Base-by-base conservation (phyloP, 2,329 filamentous ascomycete species). In the Massarina eburnea region DNA sequence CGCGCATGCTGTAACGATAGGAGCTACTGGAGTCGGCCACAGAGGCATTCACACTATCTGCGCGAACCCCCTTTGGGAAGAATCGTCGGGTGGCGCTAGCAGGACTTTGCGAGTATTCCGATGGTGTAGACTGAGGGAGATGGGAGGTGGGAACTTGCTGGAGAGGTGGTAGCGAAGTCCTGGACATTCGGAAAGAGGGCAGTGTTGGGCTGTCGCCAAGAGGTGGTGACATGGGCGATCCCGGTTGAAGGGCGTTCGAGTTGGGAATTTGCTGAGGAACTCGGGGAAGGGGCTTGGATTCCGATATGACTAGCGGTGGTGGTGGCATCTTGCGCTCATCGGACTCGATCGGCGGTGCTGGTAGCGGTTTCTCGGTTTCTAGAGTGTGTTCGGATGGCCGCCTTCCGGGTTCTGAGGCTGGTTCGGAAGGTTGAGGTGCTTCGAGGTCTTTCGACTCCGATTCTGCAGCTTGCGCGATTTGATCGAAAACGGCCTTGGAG, bases 11-110 rank as follows among this genome's bases (percentile, higher is more conserved):
- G 73, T 86, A 91, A 41, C 86, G 76, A 58, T 87, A 91, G 3
- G 89, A 91, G 66, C 85, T 89, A 59, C 81, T 86, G 49, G 88
- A 92, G 43, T 86, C 89, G 17, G 84, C 83, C 63, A 86, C 91
- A 2, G 86, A 90, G 7, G 85, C 82, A 30, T 86, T 85, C 55
- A 90, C 80, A 52, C 85, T 90, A 50, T 88, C 86, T 8, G 61
- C 58, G 15, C 62, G 54, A 14, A 47, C 22, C 34, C 60, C 50
- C 22, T 61, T 64, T 6, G 53, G 48, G 34, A 66, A 66, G 36
- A 62, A 61, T 15, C 55, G 55, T 22, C 63, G 61, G 7, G 61
- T 57, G 4, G 55, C 54, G 37, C 61, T 64, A 21, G 71, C 64
- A 20, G 71, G 71, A 45, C 71, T 71, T 29, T 61, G 59, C 22